Percentiles rank a stretch among this genome's conserved stretches.
phyloP scores from a whole-genome alignment of 768 basidiomycete species.

The Pleurotus tuoliensis region DNA sequence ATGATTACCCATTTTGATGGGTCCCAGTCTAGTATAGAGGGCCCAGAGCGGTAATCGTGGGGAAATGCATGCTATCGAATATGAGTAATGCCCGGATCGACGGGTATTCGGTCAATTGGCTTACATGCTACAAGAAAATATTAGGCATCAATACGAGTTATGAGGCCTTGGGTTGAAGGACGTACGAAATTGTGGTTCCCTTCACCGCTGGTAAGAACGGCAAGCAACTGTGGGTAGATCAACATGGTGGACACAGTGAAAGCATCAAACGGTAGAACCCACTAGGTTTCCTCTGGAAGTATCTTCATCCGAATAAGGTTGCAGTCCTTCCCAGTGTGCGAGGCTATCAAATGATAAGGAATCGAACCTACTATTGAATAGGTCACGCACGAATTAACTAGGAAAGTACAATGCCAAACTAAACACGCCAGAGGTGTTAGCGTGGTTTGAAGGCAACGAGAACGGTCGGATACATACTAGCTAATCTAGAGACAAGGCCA shows the following conservation, averaged over 20 bases:
- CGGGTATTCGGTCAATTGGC: constrained; percentile 9
- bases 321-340: constrained; percentile 79
- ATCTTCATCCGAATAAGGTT: constrained; percentile 78
- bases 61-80: constrained; percentile 65
- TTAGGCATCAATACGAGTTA: background rate
- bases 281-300: constrained; percentile 74
- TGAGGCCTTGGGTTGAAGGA: background rate
- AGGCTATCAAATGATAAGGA: constrained; percentile 33
- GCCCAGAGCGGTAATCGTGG: constrained; percentile 72
- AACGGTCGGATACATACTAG: constrained; percentile 38
- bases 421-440: background rate
- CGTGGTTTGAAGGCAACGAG: background rate
- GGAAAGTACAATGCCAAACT: constrained; percentile 75
- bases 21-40: constrained; percentile 63
- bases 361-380: background rate
- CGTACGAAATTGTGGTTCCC: constrained; percentile 76
- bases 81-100: background rate
- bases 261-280: constrained; percentile 14
- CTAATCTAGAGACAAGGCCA: constrained; percentile 57
- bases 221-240: constrained; percentile 45
- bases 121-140: constrained; percentile 37
- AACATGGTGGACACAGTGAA: background rate
- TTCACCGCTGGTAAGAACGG: constrained; percentile 70
- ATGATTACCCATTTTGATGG: constrained; percentile 79
- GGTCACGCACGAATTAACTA: constrained; percentile 60